Conservation (phyloP, 139 green algal species). For the Chlorella sp. region DNA sequence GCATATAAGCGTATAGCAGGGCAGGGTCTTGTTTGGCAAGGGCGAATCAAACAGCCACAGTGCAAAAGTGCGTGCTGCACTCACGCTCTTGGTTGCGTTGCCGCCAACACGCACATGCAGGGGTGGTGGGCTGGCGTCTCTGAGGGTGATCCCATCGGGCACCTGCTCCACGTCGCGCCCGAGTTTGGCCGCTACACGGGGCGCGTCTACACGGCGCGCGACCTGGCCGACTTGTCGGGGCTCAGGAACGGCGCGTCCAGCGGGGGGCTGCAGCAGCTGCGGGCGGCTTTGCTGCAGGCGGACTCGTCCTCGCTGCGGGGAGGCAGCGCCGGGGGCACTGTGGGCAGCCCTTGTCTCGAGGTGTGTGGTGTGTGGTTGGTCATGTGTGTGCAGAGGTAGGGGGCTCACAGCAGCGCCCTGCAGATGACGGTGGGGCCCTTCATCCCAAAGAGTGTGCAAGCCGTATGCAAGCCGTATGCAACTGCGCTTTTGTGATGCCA, state of each 20-base stretch:
- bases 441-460: no score
- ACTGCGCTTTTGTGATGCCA: no score
- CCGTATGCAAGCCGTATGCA: no score
- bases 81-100: no score
- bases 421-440: background rate
- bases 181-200: conserved; percentile 49
- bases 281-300: background rate
- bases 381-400: no score
- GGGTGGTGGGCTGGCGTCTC: conserved; percentile 73
- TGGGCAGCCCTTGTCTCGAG: conserved; percentile 55
- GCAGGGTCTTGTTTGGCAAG: background rate
- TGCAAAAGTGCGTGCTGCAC: no score
- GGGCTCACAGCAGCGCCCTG: conserved; percentile 9
- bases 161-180: conserved; percentile 61
- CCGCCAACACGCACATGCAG: no score
- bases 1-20: background rate
- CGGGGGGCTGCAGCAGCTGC: background rate
- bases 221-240: conserved; percentile 47
- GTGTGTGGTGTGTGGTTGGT: conserved; percentile 58
- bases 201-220: conserved; percentile 41
- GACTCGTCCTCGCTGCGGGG: background rate
- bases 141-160: conserved; percentile 58
- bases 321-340: conserved; percentile 7
- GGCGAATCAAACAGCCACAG: no score
- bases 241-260: conserved; percentile 8